Base-by-base conservation (phyloP, 345 rosid species). In the Eucalyptus lansdowneana region DNA sequence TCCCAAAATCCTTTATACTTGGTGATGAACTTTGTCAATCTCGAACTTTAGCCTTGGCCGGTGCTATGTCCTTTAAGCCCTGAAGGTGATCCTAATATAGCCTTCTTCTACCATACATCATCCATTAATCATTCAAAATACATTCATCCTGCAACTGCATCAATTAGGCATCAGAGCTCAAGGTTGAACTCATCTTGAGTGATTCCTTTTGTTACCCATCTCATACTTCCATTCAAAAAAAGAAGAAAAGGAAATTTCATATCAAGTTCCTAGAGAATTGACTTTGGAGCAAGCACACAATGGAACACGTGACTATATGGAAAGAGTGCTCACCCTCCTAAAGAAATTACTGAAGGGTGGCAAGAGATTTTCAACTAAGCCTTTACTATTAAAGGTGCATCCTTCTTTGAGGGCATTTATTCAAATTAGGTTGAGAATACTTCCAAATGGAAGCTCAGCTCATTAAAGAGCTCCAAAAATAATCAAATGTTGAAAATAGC, bases 1-100 rank as follows among this genome's bases (percentile, higher is more conserved):
- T 24, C 6, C 0, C 1, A 0, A 56, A 56, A 1, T 56, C 62
- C 0, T 56, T 25, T 24, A 56, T 56, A 1, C 14, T 56, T 56
- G 29, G 6, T 2, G 29, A 25, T 56, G 62, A 56, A 56, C 29
- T 56, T 9, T 56, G 29, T 56, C 62, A 22, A 56, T 56, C 6
- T 56, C 3, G 29, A 56, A 1, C 29, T 56, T 24, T 56, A 24
- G 3, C 62, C 29, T 56, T 56, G 62, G 13, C 13, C 3, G 0
- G 14, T 24, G 62, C 1, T 56, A 25, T 56, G 6, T 56, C 62
- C 29, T 56, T 56, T 56, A 56, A 56, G 14, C 29, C 62, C 6
- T 24, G 0, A 11, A 1, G 14, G 6, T 24, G 62, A 56, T 56
- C 62, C 27, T 56, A 56, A 56, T 56, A 56, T 24, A 56, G 29